Evolutionary conservation across 139 green algal genomes (phyloP).

Genomic region (Closterium sp.): DNA sequence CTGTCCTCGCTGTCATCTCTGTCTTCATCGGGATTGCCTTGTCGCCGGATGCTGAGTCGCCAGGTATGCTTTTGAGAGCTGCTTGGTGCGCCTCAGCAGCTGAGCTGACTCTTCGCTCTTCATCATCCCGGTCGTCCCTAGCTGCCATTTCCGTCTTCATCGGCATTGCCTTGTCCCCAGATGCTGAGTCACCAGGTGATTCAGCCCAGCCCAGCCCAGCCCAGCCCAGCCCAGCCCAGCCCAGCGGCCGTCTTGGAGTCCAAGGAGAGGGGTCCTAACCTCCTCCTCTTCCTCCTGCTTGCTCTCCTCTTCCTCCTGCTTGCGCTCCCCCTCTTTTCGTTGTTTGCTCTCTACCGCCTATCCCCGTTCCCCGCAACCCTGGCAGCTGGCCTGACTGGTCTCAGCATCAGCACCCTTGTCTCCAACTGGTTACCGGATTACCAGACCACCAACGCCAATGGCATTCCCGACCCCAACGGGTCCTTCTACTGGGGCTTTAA

Average conservation of each 20-base stretch:
- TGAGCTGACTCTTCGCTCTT: background rate
- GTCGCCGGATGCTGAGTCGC: background rate
- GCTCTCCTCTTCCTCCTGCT: background rate
- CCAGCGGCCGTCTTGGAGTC: too few relatives aligned
- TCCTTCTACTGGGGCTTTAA: constrained; percentile 25
- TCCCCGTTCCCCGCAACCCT: too few relatives aligned
- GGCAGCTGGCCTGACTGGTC: constrained; percentile 20
- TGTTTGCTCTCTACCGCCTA: too few relatives aligned
- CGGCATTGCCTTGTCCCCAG: background rate
- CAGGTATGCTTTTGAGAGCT: background rate
- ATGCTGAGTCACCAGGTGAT: background rate
- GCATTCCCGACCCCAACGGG: constrained; percentile 9
- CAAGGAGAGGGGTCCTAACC: too few relatives aligned
- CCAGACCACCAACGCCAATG: constrained; percentile 20
- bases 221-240: too few relatives aligned
- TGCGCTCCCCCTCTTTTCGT: background rate
- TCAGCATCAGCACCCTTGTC: background rate
- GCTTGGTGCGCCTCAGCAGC: background rate
- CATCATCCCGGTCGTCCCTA: background rate
- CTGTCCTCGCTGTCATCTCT: constrained; percentile 24
- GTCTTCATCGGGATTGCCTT: constrained; percentile 26
- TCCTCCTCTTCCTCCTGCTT: background rate
- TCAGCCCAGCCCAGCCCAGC: too few relatives aligned
- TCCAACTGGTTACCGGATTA: constrained; percentile 33
- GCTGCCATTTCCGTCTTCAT: background rate